Percentiles rank a stretch among this genome's conserved stretches.
Conservation (phyloP, 2,329 filamentous ascomycete species). For the Penicillium thymicola region DNA sequence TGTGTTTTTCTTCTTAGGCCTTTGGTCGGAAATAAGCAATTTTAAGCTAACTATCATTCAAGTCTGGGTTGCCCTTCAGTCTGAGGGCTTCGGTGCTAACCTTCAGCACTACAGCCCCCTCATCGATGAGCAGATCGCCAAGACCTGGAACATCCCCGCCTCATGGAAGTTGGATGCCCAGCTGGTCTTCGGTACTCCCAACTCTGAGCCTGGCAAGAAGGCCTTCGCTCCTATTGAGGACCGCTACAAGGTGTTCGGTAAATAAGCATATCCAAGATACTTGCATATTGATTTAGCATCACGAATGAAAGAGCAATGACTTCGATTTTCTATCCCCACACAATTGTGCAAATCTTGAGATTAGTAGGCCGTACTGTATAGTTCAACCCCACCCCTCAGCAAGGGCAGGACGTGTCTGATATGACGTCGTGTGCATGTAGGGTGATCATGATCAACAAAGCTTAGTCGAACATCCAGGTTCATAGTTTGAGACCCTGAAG, state of each 20-base stretch:
- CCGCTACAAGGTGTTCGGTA: constrained; percentile 37
- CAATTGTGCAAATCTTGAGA: not conserved
- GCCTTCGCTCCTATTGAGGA: constrained; percentile 28
- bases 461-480: not conserved
- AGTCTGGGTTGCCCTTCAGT: constrained; percentile 75
- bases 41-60: constrained; percentile 1
- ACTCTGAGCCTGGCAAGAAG: constrained; percentile 26
- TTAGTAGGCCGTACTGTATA: not conserved
- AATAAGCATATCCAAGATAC: constrained; percentile 20
- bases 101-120: constrained; percentile 91
- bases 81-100: constrained; percentile 80
- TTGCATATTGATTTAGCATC: constrained; percentile 1
- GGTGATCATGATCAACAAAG: not conserved
- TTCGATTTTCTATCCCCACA: not conserved
- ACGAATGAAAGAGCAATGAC: constrained; percentile 2
- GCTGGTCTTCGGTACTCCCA: constrained; percentile 68
- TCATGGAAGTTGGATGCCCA: constrained; percentile 77
- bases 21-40: not conserved
- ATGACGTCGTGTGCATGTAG: constrained; percentile 1
- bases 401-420: not conserved
- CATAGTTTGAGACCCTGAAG: not conserved
- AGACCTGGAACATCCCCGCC: constrained; percentile 65
- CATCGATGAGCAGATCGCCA: constrained; percentile 67
- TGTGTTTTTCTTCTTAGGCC: not conserved
- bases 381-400: not conserved